Percentiles rank a stretch among this genome's conserved stretches.
Conservation (phyloP, 176 grass and related monocot species). For the Phoenix dactylifera region DNA sequence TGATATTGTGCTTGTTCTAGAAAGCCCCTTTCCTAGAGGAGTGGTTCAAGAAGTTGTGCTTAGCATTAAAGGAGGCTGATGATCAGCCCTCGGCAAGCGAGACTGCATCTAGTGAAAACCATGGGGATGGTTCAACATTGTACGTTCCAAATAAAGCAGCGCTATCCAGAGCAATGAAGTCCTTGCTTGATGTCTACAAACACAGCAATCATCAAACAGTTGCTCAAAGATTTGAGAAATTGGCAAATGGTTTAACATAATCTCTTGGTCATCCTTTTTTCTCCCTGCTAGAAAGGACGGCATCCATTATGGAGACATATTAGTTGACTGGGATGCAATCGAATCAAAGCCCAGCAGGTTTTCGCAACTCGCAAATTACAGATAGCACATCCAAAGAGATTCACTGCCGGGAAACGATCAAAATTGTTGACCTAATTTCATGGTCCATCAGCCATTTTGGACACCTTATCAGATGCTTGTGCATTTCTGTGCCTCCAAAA, state of each 20-base stretch:
- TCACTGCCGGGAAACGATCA: too few relatives aligned
- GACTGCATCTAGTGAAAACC: constrained; percentile 27
- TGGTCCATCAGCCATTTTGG: too few relatives aligned
- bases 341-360: too few relatives aligned
- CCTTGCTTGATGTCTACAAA: constrained; percentile 51
- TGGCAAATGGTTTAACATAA: constrained; percentile 32
- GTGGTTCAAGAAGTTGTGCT: constrained; percentile 63
- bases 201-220: constrained; percentile 40
- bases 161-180: constrained; percentile 40
- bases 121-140: constrained; percentile 35
- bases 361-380: too few relatives aligned
- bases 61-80: constrained; percentile 30
- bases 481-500: too few relatives aligned
- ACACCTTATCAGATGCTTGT: too few relatives aligned
- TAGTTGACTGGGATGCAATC: too few relatives aligned
- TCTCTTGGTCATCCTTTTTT: too few relatives aligned
- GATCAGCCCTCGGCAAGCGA: constrained; percentile 37
- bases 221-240: constrained; percentile 68
- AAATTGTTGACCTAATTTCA: too few relatives aligned
- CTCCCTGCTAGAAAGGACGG: too few relatives aligned
- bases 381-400: too few relatives aligned
- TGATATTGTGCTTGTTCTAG: constrained; percentile 22
- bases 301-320: too few relatives aligned
- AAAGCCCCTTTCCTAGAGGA: constrained; percentile 76
- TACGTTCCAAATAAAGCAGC: constrained; percentile 46